Evolutionary conservation across 345 rosid species (phyloP).

Genomic region (Kernera saxatilis): DNA sequence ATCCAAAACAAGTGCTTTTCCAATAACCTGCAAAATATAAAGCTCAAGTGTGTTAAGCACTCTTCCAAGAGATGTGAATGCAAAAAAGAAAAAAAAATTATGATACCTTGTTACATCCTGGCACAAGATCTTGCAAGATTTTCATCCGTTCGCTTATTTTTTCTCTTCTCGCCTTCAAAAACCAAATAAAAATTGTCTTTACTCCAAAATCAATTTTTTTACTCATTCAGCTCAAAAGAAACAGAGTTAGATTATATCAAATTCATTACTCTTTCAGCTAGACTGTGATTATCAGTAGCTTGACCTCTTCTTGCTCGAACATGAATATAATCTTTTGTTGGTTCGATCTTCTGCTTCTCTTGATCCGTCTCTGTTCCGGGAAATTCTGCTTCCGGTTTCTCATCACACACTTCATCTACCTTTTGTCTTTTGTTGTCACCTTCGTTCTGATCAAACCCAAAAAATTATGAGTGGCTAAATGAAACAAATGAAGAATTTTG

Average conservation of each 20-base stretch:
- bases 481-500: not conserved
- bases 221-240: not conserved
- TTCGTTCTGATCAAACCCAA: slow-evolving; percentile 34
- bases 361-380: slow-evolving; percentile 51
- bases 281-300: slow-evolving; percentile 96
- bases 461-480: not conserved
- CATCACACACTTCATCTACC: slow-evolving; percentile 42
- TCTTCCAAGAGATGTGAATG: not conserved
- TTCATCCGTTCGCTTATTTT: slow-evolving; percentile 92
- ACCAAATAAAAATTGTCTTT: not conserved
- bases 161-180: slow-evolving; percentile 81
- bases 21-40: slow-evolving; percentile 54
- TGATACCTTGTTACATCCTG: slow-evolving; percentile 83
- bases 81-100: not conserved
- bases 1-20: slow-evolving; percentile 86
- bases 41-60: not conserved
- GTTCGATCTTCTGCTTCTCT: slow-evolving; percentile 48
- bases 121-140: slow-evolving; percentile 88
- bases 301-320: slow-evolving; percentile 95
- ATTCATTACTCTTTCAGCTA: slow-evolving; percentile 83
- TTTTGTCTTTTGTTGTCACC: slow-evolving; percentile 43
- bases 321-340: slow-evolving; percentile 77
- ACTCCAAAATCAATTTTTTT: not conserved
- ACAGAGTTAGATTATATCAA: slow-evolving; percentile 18
- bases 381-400: slow-evolving; percentile 39